phyloP scores from a whole-genome alignment of 352 stramenopile genomes.

The Aphanomyces euteiches region DNA sequence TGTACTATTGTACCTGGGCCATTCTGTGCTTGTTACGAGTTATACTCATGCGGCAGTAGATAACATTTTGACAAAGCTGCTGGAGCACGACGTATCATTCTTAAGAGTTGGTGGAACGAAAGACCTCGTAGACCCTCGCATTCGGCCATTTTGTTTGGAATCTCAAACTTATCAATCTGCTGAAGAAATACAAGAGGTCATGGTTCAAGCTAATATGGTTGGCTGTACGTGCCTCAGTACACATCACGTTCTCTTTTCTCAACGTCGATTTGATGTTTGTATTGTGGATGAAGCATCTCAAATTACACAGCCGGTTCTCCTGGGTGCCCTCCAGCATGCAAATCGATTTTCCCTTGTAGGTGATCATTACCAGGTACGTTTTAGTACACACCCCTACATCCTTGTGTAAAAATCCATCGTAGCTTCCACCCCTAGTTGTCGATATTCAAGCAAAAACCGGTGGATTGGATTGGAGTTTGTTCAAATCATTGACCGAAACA shows the following conservation, averaged over 20 bases:
- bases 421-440: conserved; percentile 92
- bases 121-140: conserved; percentile 61
- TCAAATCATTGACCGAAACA: conserved; percentile 88
- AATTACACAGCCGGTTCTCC: conserved; percentile 93
- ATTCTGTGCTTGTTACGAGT: conserved; percentile 94
- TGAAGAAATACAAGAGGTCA: conserved; percentile 44
- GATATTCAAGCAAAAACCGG: conserved; percentile 81
- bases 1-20: conserved; percentile 86
- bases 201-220: conserved; percentile 54
- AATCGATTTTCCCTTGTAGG: conserved; percentile 96
- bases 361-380: conserved; percentile 91
- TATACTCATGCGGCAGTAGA: conserved; percentile 99
- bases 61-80: conserved; percentile 94
- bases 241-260: conserved; percentile 67
- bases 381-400: background rate
- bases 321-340: conserved; percentile 90
- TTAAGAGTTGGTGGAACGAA: conserved; percentile 63
- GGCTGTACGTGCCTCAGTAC: conserved; percentile 75
- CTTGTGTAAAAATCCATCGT: background rate
- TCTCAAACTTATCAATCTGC: conserved; percentile 30
- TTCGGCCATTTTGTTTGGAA: conserved; percentile 60
- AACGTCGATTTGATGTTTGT: conserved; percentile 95
- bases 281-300: conserved; percentile 99
- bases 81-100: conserved; percentile 53
- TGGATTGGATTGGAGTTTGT: conserved; percentile 87